These are phyloP conservation scores for Podaxis carcinomalis DNA, from an alignment of 768 basidiomycete species.

Conservation along the genomic window DNA sequence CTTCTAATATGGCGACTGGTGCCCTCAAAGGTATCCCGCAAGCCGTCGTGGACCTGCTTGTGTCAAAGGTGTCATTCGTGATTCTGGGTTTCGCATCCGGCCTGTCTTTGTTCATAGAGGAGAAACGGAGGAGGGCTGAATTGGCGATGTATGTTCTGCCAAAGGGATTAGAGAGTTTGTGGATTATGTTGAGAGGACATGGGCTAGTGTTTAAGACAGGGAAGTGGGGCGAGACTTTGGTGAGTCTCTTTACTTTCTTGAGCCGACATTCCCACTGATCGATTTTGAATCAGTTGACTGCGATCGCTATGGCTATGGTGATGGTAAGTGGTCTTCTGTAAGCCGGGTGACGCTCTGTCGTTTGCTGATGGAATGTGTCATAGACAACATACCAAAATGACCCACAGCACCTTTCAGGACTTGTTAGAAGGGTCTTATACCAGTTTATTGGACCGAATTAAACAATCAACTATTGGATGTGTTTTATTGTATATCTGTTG, in stretches of 20 bases:
- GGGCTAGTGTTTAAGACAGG: conserved; percentile 73
- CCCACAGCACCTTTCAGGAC: conserved; percentile 76
- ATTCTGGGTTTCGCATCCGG: conserved; percentile 71
- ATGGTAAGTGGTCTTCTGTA: conserved; percentile 49
- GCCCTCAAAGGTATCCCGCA: conserved; percentile 38
- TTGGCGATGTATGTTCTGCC: conserved; percentile 91
- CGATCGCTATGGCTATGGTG: conserved; percentile 81
- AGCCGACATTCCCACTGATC: not conserved
- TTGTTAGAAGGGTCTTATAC: conserved; percentile 78
- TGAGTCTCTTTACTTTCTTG: conserved; percentile 32
- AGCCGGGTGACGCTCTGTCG: not conserved
- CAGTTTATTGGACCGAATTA: conserved; percentile 89
- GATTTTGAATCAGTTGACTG: conserved; percentile 41
- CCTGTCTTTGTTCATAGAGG: conserved; percentile 81
- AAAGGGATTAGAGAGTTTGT: conserved; percentile 86
- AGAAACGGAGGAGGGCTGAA: conserved; percentile 82
- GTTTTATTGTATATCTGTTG: not conserved
- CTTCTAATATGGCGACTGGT: conserved; percentile 24
- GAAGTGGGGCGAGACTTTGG: conserved; percentile 81
- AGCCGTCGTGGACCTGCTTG: conserved; percentile 49
- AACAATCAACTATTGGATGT: conserved; percentile 3
- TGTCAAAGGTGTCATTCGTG: conserved; percentile 71
- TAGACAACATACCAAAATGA: conserved; percentile 82
- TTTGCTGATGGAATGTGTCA: conserved; percentile 5
- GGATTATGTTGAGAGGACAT: conserved; percentile 73